Base-by-base conservation (phyloP, 371 early-diverging fungal species). In the Phascolomyces articulosus region DNA sequence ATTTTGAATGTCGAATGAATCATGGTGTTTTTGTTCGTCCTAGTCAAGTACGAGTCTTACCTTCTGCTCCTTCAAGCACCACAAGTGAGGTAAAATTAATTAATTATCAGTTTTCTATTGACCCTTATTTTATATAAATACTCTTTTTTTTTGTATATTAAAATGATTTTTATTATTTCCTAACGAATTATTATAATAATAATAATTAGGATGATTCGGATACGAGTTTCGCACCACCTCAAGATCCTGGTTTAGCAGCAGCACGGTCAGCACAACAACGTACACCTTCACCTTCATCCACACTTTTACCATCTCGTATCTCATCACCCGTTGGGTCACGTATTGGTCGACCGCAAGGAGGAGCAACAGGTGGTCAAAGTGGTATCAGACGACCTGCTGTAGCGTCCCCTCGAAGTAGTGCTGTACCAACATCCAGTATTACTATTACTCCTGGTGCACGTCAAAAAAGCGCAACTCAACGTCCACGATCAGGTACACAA, bases 1-100 rank as follows among this genome's bases (percentile, higher is more conserved):
- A 96, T 76, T 96, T 95, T 83, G 88, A 91, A 4, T 93, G 93
- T 65, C 77, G 68, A 60, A 69, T 85, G 16, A 72, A 79, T 9
- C 85, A 89, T 70, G 96, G 95, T 62, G 85, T 95, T 24, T 96
- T 96, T 85, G 91, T 93, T 29, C 78, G 94, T 29, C 73, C 90
- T 40, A 85, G 87, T 23, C 91, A 92, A 70, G 85, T 90, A n/a
- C 85, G 47, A 55, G 31, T 56, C 3, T 40, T 56, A 21, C 48
- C 49, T 8, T 56, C 62, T 0, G 24, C 54, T 26, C 54, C 53
- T 1, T 62, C 62, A 18, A 62, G 53, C 29, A 40, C 61, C 11
- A 54, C 62, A 23, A 62, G 54, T n/a, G 62, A 61, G 62, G 62
- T 61, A 61, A 20, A 24, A 28, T 34, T n/a, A n/a, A n/a, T n/a